Evolutionary conservation across 2,329 filamentous ascomycete species (phyloP), one percentile per base, ranked within the genome.

Genomic region (Colletotrichum phormii): DNA sequence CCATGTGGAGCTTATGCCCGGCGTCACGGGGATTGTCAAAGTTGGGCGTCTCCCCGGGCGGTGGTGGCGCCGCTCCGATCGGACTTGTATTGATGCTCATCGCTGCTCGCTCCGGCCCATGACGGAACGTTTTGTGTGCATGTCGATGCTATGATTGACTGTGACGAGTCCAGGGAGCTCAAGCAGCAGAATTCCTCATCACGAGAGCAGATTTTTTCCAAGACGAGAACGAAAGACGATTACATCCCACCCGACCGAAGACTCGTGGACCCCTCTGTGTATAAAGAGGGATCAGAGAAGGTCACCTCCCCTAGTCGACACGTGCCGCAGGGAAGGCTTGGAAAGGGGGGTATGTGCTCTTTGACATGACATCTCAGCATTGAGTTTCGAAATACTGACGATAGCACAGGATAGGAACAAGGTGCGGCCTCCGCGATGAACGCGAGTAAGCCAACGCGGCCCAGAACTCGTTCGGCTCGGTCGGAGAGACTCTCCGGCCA

Each of bases 11-110:
- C 29, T 18, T 53, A 33, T 60, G 59, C 3, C 67, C 42, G 42
- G 37, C 71, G 62, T 75, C 73, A 5, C 65, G 71, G 37, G 73
- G 73, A 18, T 64, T 26, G 33, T 65, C 49, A 54, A 75, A 75
- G 59, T 75, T 24, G 63, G 72, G 68, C 53, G 57, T 74, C 53
- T 67, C 72, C 33, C 72, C 72, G 42, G 58, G 63, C 29, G 72
- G 72, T 63, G 72, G 72, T 46, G 68, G 42, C 22, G 67, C 71
- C 55, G 71, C 71, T 37, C 71, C 71, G 67, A 57, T 64, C 54
- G 71, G 29, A 35, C 60, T 55, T 65, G 53, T 33, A 24, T 67
- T 22, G 37, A 22, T 70, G 66, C 24, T 53, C 71, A 73, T 73
- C 22, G 53, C 69, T 61, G 64, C 42, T 62, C 22, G 60, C 22